Base-by-base conservation (phyloP, 306 rosid species). In the Mimosa bimucronata region DNA sequence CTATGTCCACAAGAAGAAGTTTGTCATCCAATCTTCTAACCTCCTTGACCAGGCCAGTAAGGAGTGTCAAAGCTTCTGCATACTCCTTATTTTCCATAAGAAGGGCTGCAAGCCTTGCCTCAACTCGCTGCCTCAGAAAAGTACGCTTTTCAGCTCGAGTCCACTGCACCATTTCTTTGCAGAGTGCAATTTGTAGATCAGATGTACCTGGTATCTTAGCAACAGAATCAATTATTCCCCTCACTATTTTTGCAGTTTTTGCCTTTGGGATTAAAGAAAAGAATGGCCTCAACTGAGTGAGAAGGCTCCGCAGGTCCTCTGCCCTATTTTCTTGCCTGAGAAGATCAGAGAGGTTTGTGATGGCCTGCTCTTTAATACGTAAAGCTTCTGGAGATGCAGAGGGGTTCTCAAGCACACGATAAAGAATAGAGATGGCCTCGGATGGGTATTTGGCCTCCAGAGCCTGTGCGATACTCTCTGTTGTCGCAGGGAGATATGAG, bases 121-220 rank as follows among this genome's bases (percentile, higher is more conserved):
- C 98, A 78, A 94, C 97, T 66, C 97, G 80, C 82, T 94, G 98
- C 80, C 98, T 84, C 77, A 92, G 88, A 79, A 94, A 94, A 28
- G 98, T 94, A 72, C 97, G 88, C 86, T 92, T 94, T 84, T 94
- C 98, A 21, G 83, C 89, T 53, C 93, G 97, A 65, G 98, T 91
- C 97, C 97, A 94, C 57, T 81, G 97, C 81, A 94, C 97, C 97
- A 92, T 94, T 80, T 94, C 98, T 84, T 89, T 94, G 83, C 98
- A 92, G 9, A 94, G 91, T 73, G 91, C 74, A 76, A 92, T 91
- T 83, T 94, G 97, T 7, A 94, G 97, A 83, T 92, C 92, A 78
- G 97, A 86, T 46, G 98, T 91, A 44, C 87, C 91, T 1, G 97
- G 98, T 75, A 94, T 88, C 83, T 94, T 92, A 64, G 98, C 95